phyloP scores from a whole-genome alignment of 164 flowering plant genomes.

The Magnolia officinalis region DNA sequence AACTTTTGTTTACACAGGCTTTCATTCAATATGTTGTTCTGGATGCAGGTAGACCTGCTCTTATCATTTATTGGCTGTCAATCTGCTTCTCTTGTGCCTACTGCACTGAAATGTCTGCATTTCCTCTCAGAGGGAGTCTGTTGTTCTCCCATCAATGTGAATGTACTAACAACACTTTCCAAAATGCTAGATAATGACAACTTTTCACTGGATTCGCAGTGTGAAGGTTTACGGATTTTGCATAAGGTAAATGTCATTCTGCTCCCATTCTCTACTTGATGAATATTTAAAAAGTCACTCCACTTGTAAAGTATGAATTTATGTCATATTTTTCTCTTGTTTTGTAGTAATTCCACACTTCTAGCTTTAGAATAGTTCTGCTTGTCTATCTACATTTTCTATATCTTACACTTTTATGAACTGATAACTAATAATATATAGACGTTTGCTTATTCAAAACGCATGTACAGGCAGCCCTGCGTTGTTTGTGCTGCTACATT shows the following conservation, averaged over 20 bases:
- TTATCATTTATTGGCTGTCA: constrained; percentile 34
- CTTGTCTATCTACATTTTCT: too few species aligned
- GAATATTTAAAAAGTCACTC: neutral
- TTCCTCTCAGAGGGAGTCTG: constrained; percentile 27
- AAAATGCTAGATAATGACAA: constrained; percentile 31
- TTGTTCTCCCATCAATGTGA: constrained; percentile 21
- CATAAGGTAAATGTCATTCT: constrained; percentile 39
- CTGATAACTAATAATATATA: too few species aligned
- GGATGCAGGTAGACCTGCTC: constrained; percentile 59
- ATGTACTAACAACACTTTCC: constrained; percentile 28
- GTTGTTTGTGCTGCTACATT: too few species aligned
- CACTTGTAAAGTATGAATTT: neutral
- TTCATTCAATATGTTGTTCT: constrained; percentile 2
- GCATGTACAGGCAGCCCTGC: too few species aligned
- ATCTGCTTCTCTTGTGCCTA: constrained; percentile 32
- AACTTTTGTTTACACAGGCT: neutral
- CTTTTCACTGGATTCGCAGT: constrained; percentile 33
- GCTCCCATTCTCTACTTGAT: neutral
- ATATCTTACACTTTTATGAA: too few species aligned
- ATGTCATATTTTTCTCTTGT: too few species aligned
- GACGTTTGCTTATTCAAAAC: too few species aligned
- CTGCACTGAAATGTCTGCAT: constrained; percentile 49
- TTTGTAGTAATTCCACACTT: too few species aligned
- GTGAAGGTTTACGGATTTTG: constrained; percentile 47
- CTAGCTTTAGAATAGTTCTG: too few species aligned